Percentiles rank a stretch among this genome's conserved stretches.
Conservation (phyloP, 2,329 filamentous ascomycete species). For the Nigrospora osmanthi region DNA sequence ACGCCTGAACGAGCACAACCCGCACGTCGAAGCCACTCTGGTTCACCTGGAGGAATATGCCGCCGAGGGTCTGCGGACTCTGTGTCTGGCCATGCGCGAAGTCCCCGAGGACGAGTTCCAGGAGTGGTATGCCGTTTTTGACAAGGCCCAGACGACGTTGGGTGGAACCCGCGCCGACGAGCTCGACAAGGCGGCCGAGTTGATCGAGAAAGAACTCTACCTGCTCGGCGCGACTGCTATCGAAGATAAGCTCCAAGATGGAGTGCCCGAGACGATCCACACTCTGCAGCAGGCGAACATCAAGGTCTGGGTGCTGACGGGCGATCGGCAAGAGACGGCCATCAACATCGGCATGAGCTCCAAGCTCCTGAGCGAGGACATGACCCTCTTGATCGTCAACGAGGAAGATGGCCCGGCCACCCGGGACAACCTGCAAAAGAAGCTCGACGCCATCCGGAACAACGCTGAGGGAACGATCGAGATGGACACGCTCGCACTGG, state of each 20-base stretch:
- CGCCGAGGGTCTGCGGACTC: slow-evolving; percentile 86
- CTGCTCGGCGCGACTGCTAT: slow-evolving; percentile 94
- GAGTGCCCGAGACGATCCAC: slow-evolving; percentile 95
- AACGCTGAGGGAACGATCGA: slow-evolving; percentile 72
- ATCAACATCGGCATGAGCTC: slow-evolving; percentile 99
- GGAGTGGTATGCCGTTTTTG: slow-evolving; percentile 81
- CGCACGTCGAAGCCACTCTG: slow-evolving; percentile 81
- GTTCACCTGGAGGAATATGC: slow-evolving; percentile 98
- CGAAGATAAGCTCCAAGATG: slow-evolving; percentile 93
- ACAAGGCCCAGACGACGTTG: slow-evolving; percentile 82
- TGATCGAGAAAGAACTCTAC: slow-evolving; percentile 88
- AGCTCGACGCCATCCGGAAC: slow-evolving; percentile 80
- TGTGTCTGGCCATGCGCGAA: slow-evolving; percentile 92
- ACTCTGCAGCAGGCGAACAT: slow-evolving; percentile 94
- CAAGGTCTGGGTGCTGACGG: slow-evolving; percentile 97
- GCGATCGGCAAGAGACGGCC: slow-evolving; percentile 94
- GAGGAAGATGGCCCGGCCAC: slow-evolving; percentile 76
- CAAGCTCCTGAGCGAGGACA: slow-evolving; percentile 96
- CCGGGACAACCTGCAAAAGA: slow-evolving; percentile 84
- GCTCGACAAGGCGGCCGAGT: slow-evolving; percentile 90
- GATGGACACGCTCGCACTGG: slow-evolving; percentile 77
- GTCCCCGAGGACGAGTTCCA: slow-evolving; percentile 81
- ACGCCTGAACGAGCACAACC: slow-evolving; percentile 74
- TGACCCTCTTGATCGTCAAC: slow-evolving; percentile 95
- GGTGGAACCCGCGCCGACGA: slow-evolving; percentile 89